Evolutionary conservation across 495 filamentous ascomycete species (phyloP).

Genomic region (Xylaria sp.): DNA sequence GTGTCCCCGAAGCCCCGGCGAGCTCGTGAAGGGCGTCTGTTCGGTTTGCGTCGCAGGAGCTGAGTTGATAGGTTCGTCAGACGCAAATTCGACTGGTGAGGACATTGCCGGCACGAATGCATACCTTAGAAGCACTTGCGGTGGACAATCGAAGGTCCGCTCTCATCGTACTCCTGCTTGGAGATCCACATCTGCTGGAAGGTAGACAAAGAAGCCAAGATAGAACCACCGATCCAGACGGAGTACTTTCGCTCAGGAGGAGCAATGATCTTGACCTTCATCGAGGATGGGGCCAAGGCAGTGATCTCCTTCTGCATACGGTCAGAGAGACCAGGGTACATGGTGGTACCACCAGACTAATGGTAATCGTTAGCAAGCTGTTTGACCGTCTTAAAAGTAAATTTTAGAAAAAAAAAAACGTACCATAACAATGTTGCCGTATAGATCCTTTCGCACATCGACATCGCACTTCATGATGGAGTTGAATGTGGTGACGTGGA

Average conservation of each 20-base stretch:
- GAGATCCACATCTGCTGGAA: constrained; percentile 99
- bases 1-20: constrained; percentile 40
- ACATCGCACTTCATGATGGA: constrained; percentile 99
- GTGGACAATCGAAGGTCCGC: constrained; percentile 98
- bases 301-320: constrained; percentile 99
- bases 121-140: constrained; percentile 99
- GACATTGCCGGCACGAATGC: constrained; percentile 19
- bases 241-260: constrained; percentile 99
- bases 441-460: constrained; percentile 98
- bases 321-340: constrained; percentile 99
- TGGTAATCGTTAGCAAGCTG: constrained; percentile 34
- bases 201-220: constrained; percentile 97
- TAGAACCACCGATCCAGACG: constrained; percentile 99
- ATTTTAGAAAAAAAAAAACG: constrained; percentile 47
- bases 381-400: constrained; percentile 30
- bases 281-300: constrained; percentile 96
- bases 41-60: constrained; percentile 10
- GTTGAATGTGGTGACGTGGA: constrained; percentile 99
- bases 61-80: constrained; percentile 30
- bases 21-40: constrained; percentile 26
- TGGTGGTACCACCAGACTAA: constrained; percentile 96
- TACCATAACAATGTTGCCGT: constrained; percentile 99
- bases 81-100: not conserved
- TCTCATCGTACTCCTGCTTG: constrained; percentile 99
- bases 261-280: constrained; percentile 99